phyloP scores from a whole-genome alignment of 345 rosid species.

The Raphanus sativus region DNA sequence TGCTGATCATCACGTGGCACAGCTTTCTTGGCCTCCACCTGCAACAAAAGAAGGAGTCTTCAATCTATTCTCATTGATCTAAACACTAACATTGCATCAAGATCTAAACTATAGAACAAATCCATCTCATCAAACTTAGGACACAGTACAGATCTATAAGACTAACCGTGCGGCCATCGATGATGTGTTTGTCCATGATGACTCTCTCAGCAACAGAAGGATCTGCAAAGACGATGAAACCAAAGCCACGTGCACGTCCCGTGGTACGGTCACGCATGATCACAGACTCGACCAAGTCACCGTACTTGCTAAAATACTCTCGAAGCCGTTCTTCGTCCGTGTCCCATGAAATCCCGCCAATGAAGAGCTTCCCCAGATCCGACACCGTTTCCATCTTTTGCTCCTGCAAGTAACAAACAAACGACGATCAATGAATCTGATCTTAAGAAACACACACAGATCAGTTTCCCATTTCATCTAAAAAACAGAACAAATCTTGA shows the following conservation, averaged over 20 bases:
- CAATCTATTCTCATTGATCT: not conserved
- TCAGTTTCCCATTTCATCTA: constrained; percentile 27
- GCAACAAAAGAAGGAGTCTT: constrained; percentile 18
- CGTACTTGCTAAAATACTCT: constrained; percentile 81
- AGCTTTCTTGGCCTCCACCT: constrained; percentile 99
- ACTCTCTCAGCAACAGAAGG: constrained; percentile 91
- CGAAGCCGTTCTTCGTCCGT: constrained; percentile 87
- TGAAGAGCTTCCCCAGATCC: constrained; percentile 98
- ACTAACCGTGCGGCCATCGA: constrained; percentile 94
- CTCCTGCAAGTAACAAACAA: constrained; percentile 40
- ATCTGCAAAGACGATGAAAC: constrained; percentile 88
- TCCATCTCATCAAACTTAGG: not conserved
- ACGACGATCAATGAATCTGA: constrained; percentile 44
- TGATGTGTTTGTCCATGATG: constrained; percentile 85
- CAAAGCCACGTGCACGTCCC: constrained; percentile 96
- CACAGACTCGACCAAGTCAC: constrained; percentile 90
- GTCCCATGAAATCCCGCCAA: constrained; percentile 99
- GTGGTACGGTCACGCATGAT: constrained; percentile 98
- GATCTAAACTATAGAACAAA: no score
- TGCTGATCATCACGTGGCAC: constrained; percentile 89
- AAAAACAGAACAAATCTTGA: constrained; percentile 3
- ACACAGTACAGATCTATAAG: not conserved
- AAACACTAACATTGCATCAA: not conserved
- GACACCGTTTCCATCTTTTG: constrained; percentile 75
- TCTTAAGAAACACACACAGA: constrained; percentile 19